These are phyloP conservation scores for Oryza officinalis DNA, from an alignment of 176 grass and related monocot species.

Conservation along the genomic window DNA sequence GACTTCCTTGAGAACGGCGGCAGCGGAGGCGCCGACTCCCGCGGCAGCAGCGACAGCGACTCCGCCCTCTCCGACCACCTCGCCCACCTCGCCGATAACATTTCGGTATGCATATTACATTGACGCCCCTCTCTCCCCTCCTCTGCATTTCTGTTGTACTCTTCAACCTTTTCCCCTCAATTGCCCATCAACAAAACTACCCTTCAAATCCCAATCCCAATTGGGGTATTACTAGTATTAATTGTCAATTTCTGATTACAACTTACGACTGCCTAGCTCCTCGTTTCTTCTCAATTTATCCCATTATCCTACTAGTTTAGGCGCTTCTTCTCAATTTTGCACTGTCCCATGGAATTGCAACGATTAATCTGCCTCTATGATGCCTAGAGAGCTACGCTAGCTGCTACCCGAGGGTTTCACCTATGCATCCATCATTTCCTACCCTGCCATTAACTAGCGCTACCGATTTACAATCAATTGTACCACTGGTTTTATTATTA, in stretches of 20 bases:
- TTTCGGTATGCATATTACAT: conserved; percentile 44
- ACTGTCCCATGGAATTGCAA: not conserved
- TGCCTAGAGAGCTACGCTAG: not conserved
- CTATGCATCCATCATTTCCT: not conserved
- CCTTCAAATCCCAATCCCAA: not conserved
- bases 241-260: not conserved
- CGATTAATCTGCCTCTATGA: too few species aligned
- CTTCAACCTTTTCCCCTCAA: too few species aligned
- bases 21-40: conserved; percentile 58
- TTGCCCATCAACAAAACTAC: too few species aligned
- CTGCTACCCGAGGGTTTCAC: not conserved
- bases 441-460: not conserved
- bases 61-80: conserved; percentile 74
- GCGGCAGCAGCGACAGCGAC: conserved; percentile 77
- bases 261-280: not conserved
- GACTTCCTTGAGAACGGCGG: conserved; percentile 86
- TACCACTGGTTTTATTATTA: not conserved
- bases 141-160: too few species aligned
- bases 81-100: conserved; percentile 71
- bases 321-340: not conserved
- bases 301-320: not conserved
- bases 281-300: not conserved
- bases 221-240: not conserved
- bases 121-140: too few species aligned
- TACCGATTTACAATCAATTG: not conserved